A percentile compares a stretch with the other conserved stretches of the same genome.
phyloP scores from a whole-genome alignment of 2,329 filamentous ascomycete genomes.

The Diplodia scrobiculata region DNA sequence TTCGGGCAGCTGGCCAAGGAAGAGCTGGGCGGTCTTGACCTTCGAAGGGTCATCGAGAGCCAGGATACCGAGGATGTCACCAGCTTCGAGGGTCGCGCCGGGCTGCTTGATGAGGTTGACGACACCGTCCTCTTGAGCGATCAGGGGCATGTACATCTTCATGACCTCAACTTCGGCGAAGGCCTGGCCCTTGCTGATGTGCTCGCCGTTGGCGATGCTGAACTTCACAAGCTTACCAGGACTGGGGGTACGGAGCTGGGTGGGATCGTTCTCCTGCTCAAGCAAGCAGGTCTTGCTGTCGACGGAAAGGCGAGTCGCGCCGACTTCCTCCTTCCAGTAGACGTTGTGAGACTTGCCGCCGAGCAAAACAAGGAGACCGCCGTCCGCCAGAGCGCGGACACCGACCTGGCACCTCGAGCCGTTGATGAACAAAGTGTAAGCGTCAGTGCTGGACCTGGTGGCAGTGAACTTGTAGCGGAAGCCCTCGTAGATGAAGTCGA shows the following conservation, averaged over 20 bases:
- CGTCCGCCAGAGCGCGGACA: slow-evolving; percentile 88
- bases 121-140: slow-evolving; percentile 91
- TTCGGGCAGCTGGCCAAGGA: slow-evolving; percentile 84
- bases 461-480: slow-evolving; percentile 97
- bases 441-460: slow-evolving; percentile 86
- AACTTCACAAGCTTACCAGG: slow-evolving; percentile 99
- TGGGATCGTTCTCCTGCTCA: slow-evolving; percentile 98
- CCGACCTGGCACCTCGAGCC: slow-evolving; percentile 94
- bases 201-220: slow-evolving; percentile 90
- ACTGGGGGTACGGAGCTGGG: slow-evolving; percentile 89
- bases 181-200: slow-evolving; percentile 86
- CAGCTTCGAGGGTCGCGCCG: slow-evolving; percentile 93
- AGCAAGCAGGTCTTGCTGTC: slow-evolving; percentile 97
- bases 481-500: slow-evolving; percentile 99
- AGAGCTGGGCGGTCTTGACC: slow-evolving; percentile 94
- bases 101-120: slow-evolving; percentile 99
- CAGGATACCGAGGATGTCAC: slow-evolving; percentile 97
- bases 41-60: slow-evolving; percentile 92
- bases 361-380: slow-evolving; percentile 86
- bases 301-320: slow-evolving; percentile 90
- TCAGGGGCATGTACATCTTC: slow-evolving; percentile 99
- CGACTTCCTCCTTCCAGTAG: slow-evolving; percentile 99
- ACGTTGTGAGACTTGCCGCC: slow-evolving; percentile 94
- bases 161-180: slow-evolving; percentile 99
- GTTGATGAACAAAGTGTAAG: slow-evolving; percentile 98